Evolutionary conservation across 306 rosid species (phyloP).

Genomic region (Myrica gale): DNA sequence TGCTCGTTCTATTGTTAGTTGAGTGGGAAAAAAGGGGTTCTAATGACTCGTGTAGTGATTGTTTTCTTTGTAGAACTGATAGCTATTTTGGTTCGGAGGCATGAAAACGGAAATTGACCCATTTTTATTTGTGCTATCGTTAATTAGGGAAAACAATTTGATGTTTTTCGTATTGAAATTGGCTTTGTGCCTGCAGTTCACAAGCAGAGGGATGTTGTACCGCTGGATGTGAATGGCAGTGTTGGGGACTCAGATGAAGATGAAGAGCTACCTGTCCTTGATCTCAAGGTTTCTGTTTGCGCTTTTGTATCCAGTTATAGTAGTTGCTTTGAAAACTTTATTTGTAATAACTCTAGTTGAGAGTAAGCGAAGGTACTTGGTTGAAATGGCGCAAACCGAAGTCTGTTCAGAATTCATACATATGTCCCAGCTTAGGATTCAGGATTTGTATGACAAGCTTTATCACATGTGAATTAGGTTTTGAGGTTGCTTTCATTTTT

Average conservation of each 20-base stretch:
- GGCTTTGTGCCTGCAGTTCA: constrained; percentile 51
- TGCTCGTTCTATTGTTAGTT: background rate
- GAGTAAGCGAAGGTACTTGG: too few relatives aligned
- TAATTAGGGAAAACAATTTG: constrained; percentile 3
- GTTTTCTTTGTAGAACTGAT: background rate
- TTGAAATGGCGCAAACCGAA: too few relatives aligned
- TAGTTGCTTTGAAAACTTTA: background rate
- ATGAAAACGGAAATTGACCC: background rate
- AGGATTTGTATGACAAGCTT: background rate
- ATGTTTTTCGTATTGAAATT: background rate
- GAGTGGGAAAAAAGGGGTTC: background rate
- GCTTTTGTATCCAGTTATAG: background rate
- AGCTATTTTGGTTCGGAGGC: background rate
- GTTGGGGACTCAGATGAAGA: constrained; percentile 64
- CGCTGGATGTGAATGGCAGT: constrained; percentile 55
- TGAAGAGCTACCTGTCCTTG: constrained; percentile 61
- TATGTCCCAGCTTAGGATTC: background rate
- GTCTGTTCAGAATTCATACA: too few relatives aligned
- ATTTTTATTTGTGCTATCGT: background rate
- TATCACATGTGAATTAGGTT: background rate
- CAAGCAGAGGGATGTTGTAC: constrained; percentile 73
- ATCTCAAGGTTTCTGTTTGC: constrained; percentile 48
- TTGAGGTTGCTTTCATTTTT: background rate
- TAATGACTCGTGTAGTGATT: background rate
- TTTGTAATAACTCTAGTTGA: too few relatives aligned